These are phyloP conservation scores for Lolium perenne DNA, from an alignment of 176 grass and related monocot genomes.

Conservation along the genomic window DNA sequence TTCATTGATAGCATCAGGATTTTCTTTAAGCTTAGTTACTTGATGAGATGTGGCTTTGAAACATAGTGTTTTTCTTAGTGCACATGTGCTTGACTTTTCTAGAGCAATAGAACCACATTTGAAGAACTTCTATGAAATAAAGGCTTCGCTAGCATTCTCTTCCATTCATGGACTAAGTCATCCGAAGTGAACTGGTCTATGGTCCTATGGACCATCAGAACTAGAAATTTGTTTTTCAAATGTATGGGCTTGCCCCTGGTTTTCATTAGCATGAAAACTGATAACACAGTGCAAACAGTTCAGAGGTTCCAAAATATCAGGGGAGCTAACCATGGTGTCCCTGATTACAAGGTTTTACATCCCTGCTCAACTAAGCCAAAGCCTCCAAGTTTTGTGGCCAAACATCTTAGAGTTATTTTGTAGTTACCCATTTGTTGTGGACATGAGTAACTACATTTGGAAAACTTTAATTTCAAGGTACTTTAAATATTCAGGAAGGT, in stretches of 20 bases:
- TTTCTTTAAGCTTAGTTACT: background rate
- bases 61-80: background rate
- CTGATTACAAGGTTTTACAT: no score
- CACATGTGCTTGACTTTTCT: background rate
- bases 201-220: background rate
- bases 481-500: background rate
- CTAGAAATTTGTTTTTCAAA: background rate
- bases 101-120: background rate
- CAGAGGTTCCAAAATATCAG: no score
- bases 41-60: background rate
- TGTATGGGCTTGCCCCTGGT: no score
- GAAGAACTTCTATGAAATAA: background rate
- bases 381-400: no score
- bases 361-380: no score
- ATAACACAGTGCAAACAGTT: no score
- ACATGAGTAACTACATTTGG: background rate
- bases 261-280: no score
- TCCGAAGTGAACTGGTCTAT: background rate
- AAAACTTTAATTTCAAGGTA: constrained; percentile 1
- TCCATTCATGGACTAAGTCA: background rate
- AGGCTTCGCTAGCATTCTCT: background rate
- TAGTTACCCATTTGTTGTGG: background rate
- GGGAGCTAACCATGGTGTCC: no score
- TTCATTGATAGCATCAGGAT: constrained; percentile 9
- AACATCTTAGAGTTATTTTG: background rate